Conservation (phyloP, 1,139 yeast genomes). For the Yamadazyma oceani region DNA sequence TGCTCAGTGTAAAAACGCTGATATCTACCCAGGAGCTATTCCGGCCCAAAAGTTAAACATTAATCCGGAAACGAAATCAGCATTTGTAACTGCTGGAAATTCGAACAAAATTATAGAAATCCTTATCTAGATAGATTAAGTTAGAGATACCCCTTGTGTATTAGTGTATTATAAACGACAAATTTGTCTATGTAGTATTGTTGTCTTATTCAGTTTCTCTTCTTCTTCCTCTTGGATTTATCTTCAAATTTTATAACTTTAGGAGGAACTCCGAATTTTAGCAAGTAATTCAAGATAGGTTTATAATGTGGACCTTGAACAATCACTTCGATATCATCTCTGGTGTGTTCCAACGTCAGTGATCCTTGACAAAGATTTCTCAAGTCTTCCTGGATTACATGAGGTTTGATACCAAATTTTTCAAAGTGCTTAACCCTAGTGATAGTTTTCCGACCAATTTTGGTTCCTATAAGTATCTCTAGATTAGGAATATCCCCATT, state of each 20-base stretch:
- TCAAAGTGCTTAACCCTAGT: constrained; percentile 75
- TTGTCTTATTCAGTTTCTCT: constrained; percentile 42
- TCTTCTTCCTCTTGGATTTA: constrained; percentile 57
- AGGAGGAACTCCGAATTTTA: constrained; percentile 64
- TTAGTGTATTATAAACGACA: constrained; percentile 10
- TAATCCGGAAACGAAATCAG: constrained; percentile 52
- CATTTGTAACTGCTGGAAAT: constrained; percentile 58
- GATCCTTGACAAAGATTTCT: constrained; percentile 88
- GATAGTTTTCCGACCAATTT: constrained; percentile 78
- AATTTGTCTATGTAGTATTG: no score
- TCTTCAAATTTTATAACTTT: constrained; percentile 69
- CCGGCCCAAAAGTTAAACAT: constrained; percentile 56
- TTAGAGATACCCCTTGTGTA: no score
- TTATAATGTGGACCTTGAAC: constrained; percentile 91
- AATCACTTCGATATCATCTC: constrained; percentile 63
- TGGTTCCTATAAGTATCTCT: constrained; percentile 66
- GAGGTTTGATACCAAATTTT: constrained; percentile 63
- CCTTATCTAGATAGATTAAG: constrained; percentile 33
- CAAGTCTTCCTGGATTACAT: constrained; percentile 64
- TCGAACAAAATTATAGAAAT: constrained; percentile 57
- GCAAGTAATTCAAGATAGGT: constrained; percentile 56
- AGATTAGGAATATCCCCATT: constrained; percentile 74
- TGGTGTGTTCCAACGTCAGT: constrained; percentile 65
- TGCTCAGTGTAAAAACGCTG: constrained; percentile 68
- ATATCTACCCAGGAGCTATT: constrained; percentile 54